These are phyloP conservation scores for Alternaria dauci DNA, from an alignment of 2,329 filamentous ascomycete genomes.

Conservation along the genomic window DNA sequence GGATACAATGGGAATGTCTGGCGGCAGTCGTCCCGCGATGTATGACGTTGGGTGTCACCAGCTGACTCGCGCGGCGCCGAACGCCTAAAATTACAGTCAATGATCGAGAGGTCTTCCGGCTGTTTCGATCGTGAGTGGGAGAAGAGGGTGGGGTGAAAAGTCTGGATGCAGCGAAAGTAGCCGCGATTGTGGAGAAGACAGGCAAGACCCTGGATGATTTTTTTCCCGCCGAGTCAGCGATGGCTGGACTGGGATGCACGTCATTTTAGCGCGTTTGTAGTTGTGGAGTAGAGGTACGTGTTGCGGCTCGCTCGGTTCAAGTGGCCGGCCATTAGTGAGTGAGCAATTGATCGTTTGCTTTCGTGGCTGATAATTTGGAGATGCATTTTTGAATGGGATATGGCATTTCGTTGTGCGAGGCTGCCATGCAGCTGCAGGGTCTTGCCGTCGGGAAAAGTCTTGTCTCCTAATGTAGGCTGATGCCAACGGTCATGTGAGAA, in stretches of 20 bases:
- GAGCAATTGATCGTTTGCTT: slow-evolving; percentile 12
- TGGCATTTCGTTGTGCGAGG: neutral
- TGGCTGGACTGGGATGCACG: slow-evolving; percentile 31
- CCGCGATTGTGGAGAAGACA: slow-evolving; percentile 29
- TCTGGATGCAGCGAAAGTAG: slow-evolving; percentile 24
- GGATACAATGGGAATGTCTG: neutral
- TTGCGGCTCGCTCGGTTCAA: slow-evolving; percentile 27
- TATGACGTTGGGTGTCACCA: neutral
- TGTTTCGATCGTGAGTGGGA: slow-evolving; percentile 7
- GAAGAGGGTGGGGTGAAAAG: slow-evolving; percentile 26
- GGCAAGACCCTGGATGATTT: slow-evolving; percentile 24
- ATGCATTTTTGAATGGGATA: slow-evolving; percentile 4
- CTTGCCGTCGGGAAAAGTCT: neutral
- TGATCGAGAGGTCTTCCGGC: slow-evolving; percentile 9
- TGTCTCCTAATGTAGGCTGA: neutral
- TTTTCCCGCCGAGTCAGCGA: slow-evolving; percentile 18
- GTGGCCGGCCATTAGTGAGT: slow-evolving; percentile 23
- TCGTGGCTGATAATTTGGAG: slow-evolving; percentile 12
- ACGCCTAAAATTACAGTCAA: slow-evolving; percentile 10
- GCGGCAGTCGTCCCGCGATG: neutral
- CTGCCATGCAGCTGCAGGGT: slow-evolving; percentile 17
- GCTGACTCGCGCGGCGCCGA: slow-evolving; percentile 16
- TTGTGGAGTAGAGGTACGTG: slow-evolving; percentile 25
- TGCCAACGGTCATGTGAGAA: slow-evolving; percentile 1
- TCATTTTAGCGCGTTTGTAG: slow-evolving; percentile 32